Conservation (phyloP, 1,284 basidiomycete genomes). For the Mycena sp. region DNA sequence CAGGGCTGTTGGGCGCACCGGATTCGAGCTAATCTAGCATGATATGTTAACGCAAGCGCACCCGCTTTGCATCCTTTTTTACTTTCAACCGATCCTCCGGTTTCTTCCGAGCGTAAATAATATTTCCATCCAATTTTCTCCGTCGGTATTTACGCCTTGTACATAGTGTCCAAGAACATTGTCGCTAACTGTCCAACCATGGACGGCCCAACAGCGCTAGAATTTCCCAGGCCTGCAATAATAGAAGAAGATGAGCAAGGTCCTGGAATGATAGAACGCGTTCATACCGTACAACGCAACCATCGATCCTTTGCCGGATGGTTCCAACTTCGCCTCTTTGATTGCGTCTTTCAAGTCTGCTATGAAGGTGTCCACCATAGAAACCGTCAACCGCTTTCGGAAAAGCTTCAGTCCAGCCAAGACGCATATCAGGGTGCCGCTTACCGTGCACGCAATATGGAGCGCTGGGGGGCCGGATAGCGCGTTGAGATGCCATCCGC, state of each 20-base stretch:
- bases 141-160: slow-evolving; percentile 66
- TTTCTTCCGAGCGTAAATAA: neutral
- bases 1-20: neutral
- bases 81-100: neutral
- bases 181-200: slow-evolving; percentile 88
- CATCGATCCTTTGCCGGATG: slow-evolving; percentile 81
- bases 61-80: neutral
- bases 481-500: slow-evolving; percentile 93
- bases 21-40: neutral
- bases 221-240: slow-evolving; percentile 81
- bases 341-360: slow-evolving; percentile 85
- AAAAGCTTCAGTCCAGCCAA: slow-evolving; percentile 5
- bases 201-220: slow-evolving; percentile 88
- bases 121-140: neutral
- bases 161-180: slow-evolving; percentile 84
- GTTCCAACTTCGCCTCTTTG: slow-evolving; percentile 63
- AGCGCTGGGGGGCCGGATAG: slow-evolving; percentile 83
- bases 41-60: neutral
- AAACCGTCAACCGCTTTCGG: slow-evolving; percentile 76
- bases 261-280: slow-evolving; percentile 44
- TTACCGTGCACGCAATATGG: slow-evolving; percentile 94
- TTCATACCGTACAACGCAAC: slow-evolving; percentile 90
- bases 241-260: slow-evolving; percentile 14
- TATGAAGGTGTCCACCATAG: slow-evolving; percentile 82
- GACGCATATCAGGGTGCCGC: slow-evolving; percentile 40